A percentile compares a stretch with the other conserved stretches of the same genome.
These are phyloP conservation scores for Arachis hypogaea DNA, from an alignment of 306 rosid genomes.

Conservation along the genomic window DNA sequence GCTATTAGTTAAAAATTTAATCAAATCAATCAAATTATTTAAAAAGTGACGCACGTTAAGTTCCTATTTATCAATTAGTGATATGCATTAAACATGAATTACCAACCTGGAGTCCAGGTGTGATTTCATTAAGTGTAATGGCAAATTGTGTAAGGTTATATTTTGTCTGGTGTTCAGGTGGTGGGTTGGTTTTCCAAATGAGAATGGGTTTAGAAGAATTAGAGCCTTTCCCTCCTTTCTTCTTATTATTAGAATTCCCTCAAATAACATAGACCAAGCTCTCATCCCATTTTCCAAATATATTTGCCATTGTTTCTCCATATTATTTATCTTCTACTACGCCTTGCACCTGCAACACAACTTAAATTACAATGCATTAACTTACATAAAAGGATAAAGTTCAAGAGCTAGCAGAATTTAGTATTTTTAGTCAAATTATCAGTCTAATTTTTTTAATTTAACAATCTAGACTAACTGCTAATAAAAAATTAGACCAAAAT, in stretches of 20 bases:
- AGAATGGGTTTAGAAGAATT: slow-evolving; percentile 59
- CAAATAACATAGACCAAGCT: slow-evolving; percentile 69
- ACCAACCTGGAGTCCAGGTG: slow-evolving; percentile 71
- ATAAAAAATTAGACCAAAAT: too few species aligned
- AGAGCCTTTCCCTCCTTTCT: slow-evolving; percentile 55
- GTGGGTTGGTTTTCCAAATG: slow-evolving; percentile 69
- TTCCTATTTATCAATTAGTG: neutral
- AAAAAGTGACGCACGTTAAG: too few species aligned
- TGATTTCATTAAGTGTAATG: slow-evolving; percentile 78
- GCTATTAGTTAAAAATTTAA: too few species aligned
- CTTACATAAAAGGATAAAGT: slow-evolving; percentile 16
- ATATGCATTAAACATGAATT: neutral
- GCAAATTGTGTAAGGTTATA: slow-evolving; percentile 85
- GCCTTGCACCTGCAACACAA: slow-evolving; percentile 70
- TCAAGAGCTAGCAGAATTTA: too few species aligned
- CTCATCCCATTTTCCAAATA: slow-evolving; percentile 96
- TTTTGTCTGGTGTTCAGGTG: slow-evolving; percentile 63
- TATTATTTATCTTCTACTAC: slow-evolving; percentile 73
- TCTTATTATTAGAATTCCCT: slow-evolving; percentile 55
- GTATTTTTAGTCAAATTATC: too few species aligned
- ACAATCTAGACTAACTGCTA: too few species aligned
- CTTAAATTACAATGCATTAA: slow-evolving; percentile 46
- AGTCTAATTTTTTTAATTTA: too few species aligned
- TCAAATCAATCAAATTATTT: too few species aligned
- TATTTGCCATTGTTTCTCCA: slow-evolving; percentile 72